Evolutionary conservation across 805 yeast species (phyloP).

Genomic region (Clavispora fructus): DNA sequence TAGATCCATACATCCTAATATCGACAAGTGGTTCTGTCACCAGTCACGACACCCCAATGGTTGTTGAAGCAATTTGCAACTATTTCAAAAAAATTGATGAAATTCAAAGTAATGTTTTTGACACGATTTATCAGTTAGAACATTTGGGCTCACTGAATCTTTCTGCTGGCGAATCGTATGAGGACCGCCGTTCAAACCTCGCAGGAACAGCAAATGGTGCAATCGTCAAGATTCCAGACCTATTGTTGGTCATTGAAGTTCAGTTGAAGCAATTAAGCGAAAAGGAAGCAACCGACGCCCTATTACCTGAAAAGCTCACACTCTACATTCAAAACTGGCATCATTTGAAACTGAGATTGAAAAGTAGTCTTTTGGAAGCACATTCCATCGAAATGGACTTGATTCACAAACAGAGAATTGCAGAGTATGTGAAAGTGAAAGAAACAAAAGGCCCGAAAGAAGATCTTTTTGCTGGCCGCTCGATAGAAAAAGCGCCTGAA

Average conservation of each 20-base stretch:
- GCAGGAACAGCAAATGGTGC: conserved; percentile 14
- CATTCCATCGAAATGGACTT: conserved; percentile 21
- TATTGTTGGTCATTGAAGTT: conserved; percentile 13
- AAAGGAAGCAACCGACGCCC: neutral
- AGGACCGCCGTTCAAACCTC: conserved; percentile 15
- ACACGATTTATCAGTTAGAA: conserved; percentile 13
- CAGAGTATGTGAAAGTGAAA: conserved; percentile 13
- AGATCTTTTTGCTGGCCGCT: conserved; percentile 10
- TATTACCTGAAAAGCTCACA: conserved; percentile 8
- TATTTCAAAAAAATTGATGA: conserved; percentile 15
- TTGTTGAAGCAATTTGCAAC: neutral
- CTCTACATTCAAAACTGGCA: conserved; percentile 17
- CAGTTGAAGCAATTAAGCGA: conserved; percentile 4
- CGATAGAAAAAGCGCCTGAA: neutral
- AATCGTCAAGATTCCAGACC: conserved; percentile 16
- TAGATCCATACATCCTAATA: neutral
- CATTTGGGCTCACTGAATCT: conserved; percentile 2
- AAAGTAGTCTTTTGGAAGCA: conserved; percentile 25
- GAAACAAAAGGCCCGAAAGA: neutral
- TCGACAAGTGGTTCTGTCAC: neutral
- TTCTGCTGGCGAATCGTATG: conserved; percentile 3
- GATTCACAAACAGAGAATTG: conserved; percentile 28
- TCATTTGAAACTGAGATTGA: conserved; percentile 20
- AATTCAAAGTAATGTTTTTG: conserved; percentile 18
- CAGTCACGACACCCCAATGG: neutral